These are phyloP conservation scores for Starmerella potacharoeniae DNA, from an alignment of 805 yeast species.

Conservation along the genomic window DNA sequence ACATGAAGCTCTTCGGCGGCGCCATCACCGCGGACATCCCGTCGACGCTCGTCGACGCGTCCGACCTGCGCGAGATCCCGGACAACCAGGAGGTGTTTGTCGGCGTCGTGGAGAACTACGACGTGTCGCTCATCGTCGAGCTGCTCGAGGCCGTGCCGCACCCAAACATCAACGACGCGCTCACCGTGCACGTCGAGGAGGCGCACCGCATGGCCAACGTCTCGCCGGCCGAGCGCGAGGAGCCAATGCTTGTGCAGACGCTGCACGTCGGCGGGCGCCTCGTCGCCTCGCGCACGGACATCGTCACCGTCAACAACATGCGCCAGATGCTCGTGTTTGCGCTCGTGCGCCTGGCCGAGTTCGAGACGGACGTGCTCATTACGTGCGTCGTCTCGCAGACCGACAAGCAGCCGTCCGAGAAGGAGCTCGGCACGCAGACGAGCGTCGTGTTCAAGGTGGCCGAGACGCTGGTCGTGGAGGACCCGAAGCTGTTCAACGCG, in stretches of 20 bases:
- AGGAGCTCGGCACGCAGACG: conserved; percentile 12
- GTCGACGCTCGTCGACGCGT: conserved; percentile 56
- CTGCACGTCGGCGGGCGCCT: conserved; percentile 9
- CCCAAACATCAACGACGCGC: conserved; percentile 15
- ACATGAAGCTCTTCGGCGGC: conserved; percentile 59
- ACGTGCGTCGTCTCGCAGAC: conserved; percentile 11
- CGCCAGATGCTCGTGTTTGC: conserved; percentile 13
- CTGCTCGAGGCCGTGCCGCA: conserved; percentile 31
- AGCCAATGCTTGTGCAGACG: conserved; percentile 9
- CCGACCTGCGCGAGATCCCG: conserved; percentile 69
- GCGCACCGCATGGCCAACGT: conserved; percentile 20
- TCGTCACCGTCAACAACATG: conserved; percentile 7
- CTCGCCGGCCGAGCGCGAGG: conserved; percentile 3
- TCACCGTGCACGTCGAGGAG: conserved; percentile 21
- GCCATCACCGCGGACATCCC: conserved; percentile 58
- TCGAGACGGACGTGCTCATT: conserved; percentile 21
- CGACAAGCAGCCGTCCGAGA: background rate
- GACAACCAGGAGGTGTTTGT: conserved; percentile 90
- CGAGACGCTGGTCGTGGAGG: conserved; percentile 14
- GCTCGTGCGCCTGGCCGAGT: conserved; percentile 18
- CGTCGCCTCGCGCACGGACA: conserved; percentile 17
- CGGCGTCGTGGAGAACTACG: conserved; percentile 28
- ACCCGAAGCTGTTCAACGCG: conserved; percentile 15
- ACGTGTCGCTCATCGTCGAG: conserved; percentile 32
- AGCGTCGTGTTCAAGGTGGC: conserved; percentile 7